Evolutionary conservation across 371 early-diverging fungal genomes (phyloP).

Genomic region (Zychaea mexicana): DNA sequence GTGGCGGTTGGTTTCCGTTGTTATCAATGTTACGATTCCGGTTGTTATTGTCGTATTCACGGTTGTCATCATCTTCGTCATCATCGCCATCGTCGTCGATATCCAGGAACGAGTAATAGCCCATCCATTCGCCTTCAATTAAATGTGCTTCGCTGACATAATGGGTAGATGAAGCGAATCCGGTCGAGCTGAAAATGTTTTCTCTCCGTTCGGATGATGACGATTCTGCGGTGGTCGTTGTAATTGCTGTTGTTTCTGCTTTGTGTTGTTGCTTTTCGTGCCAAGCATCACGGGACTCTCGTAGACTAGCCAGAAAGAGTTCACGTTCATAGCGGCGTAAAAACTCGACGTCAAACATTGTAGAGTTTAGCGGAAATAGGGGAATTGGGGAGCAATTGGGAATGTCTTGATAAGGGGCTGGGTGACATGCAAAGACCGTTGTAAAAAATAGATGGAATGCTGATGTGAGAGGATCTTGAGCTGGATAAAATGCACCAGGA

Average conservation of each 20-base stretch:
- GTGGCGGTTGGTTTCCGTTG: not conserved
- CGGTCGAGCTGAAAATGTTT: conserved; percentile 36
- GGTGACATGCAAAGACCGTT: conserved; percentile 46
- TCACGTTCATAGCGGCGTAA: conserved; percentile 46
- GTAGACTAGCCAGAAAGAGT: conserved; percentile 25
- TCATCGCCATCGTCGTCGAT: conserved; percentile 30
- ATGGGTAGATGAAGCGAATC: conserved; percentile 34
- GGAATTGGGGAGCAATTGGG: conserved; percentile 47
- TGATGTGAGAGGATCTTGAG: conserved; percentile 40
- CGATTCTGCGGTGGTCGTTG: no score
- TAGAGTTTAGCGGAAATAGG: conserved; percentile 30
- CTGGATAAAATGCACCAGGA: conserved; percentile 34
- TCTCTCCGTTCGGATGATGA: not conserved
- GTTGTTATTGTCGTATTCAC: no score
- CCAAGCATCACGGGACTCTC: conserved; percentile 21
- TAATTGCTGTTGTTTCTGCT: no score
- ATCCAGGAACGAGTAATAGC: conserved; percentile 49
- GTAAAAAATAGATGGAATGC: conserved; percentile 50
- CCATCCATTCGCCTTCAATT: conserved; percentile 55
- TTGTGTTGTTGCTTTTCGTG: conserved; percentile 24
- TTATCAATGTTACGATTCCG: no score
- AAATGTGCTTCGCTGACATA: conserved; percentile 44
- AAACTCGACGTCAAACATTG: conserved; percentile 45
- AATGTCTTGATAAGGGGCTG: conserved; percentile 38
- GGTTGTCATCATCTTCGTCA: no score